Conservation (phyloP, 139 green algal genomes). For the Chlamydomonas schloesseri region DNA sequence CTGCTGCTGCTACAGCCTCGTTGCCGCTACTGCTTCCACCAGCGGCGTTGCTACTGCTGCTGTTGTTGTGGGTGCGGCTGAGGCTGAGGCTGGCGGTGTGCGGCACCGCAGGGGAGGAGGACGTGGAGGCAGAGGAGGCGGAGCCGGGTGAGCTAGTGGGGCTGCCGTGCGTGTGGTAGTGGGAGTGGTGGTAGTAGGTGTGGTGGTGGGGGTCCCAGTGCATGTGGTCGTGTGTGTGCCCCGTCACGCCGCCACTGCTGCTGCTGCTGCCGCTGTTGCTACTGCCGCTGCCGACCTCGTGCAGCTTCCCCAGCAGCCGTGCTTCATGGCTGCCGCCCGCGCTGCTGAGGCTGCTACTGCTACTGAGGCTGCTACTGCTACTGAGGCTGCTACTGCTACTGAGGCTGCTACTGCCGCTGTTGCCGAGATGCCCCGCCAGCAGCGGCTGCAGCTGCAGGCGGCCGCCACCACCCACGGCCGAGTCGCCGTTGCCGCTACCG, state of each 20-base stretch:
- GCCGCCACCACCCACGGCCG: too few species aligned
- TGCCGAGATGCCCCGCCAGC: neutral
- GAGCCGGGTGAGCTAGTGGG: neutral
- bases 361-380: neutral
- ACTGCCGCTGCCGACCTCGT: constrained; percentile 17
- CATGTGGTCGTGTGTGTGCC: neutral
- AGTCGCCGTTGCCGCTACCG: too few species aligned
- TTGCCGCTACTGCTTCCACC: neutral
- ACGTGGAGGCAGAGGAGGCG: too few species aligned
- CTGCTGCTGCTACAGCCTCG: too few species aligned
- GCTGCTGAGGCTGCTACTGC: neutral
- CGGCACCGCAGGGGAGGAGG: neutral
- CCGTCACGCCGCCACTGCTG: neutral
- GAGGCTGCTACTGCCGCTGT: neutral
- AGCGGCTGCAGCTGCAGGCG: neutral
- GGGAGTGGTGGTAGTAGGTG: constrained; percentile 6
- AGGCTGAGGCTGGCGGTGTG: constrained; percentile 26
- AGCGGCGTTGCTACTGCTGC: neutral
- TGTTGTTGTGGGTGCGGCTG: neutral
- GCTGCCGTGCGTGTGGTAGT: neutral
- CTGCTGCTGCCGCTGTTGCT: neutral
- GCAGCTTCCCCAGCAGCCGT: neutral
- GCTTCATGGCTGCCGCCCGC: neutral
- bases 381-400: neutral
- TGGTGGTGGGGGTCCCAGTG: constrained; percentile 13